These are phyloP conservation scores for Drechslerella stenobrocha DNA, from an alignment of 2,329 filamentous ascomycete genomes.

Conservation along the genomic window DNA sequence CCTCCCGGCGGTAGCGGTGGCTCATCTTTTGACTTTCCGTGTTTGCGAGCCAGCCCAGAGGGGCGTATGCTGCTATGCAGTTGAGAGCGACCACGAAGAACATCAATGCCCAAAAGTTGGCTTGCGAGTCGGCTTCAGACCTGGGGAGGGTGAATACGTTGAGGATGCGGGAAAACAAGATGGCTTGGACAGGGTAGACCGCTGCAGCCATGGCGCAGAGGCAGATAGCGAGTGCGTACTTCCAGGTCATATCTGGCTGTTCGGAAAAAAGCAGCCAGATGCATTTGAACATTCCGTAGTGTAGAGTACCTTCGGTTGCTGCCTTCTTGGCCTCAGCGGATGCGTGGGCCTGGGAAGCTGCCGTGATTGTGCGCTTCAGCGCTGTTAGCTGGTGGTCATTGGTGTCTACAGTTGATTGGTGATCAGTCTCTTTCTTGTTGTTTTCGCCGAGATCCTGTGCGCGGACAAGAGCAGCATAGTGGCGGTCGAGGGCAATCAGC, in stretches of 20 bases:
- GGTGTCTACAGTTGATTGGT: too few species aligned
- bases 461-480: conserved; percentile 69
- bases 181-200: conserved; percentile 61
- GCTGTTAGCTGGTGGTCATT: conserved; percentile 32
- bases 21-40: conserved; percentile 34
- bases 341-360: conserved; percentile 41
- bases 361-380: conserved; percentile 33
- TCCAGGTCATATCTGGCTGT: conserved; percentile 60
- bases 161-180: conserved; percentile 63
- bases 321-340: conserved; percentile 42
- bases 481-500: conserved; percentile 65
- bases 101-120: conserved; percentile 69
- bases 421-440: conserved; percentile 48
- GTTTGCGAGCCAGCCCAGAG: conserved; percentile 50
- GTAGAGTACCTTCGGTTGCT: conserved; percentile 47
- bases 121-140: conserved; percentile 55
- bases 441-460: conserved; percentile 64
- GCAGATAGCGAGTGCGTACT: conserved; percentile 60
- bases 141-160: conserved; percentile 58
- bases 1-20: conserved; percentile 50
- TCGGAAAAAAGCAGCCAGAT: conserved; percentile 65
- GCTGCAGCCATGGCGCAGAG: conserved; percentile 56
- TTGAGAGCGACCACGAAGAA: conserved; percentile 65
- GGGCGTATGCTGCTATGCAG: conserved; percentile 55
- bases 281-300: conserved; percentile 59